Evolutionary conservation across 768 basidiomycete species (phyloP), one percentile per base, ranked within the genome.

Genomic region (Cyathus striatus): DNA sequence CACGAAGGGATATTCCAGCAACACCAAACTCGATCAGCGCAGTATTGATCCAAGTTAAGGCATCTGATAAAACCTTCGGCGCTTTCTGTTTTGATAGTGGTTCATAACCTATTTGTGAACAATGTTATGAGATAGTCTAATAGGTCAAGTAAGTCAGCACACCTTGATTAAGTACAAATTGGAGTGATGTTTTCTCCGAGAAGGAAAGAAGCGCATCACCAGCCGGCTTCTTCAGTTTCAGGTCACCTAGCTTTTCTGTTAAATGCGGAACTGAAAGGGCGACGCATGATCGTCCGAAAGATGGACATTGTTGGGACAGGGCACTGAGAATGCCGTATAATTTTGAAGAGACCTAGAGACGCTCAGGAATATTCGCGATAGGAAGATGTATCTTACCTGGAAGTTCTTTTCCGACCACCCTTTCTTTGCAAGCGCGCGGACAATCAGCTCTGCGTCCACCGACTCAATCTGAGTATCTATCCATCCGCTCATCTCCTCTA

Each of bases 371-470:
- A 39, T 12, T 12, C 21, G 18, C 24, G 14, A 17, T 2, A 41
- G n/a, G n/a, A n/a, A 9, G 20, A 6, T 40, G 23, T 46, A 35
- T 44, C 63, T 43, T 46, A 88, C 94, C 70, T 99, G 95, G 52
- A 99, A 99, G 56, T 98, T 99, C 72, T 96, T 98, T 68, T 99
- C 96, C n/a, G 74, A 78, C 93, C 92, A 97, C 2, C 94, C 92
- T 49, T 89, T 91, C 72, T 95, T 98, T 3, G 79, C 83, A 46
- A 98, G 64, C 50, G 87, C 83, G 20, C 95, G 76, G 16, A 97
- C 79, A 26, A 99, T 55, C 4, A 99, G 80, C 62, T 99, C 96
- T 10, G 86, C 81, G 50, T 99, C 95, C 1, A 89, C 64, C 0
- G 72, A 69, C 24, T 76, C 72, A 10, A 81, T 74, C 22, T 75